Conservation (phyloP, 208 protist genomes). For the Wallacemonas sp. region DNA sequence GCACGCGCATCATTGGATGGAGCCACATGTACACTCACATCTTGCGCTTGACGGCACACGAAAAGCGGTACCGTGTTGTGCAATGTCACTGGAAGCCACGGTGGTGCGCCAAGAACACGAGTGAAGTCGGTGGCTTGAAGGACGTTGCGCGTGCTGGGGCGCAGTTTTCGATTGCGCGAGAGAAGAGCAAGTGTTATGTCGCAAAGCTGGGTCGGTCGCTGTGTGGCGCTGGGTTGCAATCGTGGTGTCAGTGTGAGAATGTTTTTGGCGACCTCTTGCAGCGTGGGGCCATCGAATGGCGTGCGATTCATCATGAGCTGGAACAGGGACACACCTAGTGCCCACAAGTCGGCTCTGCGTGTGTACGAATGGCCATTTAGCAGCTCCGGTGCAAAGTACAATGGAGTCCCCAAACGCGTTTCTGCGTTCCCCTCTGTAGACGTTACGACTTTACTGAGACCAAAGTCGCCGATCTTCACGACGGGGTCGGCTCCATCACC, state of each 20-base stretch:
- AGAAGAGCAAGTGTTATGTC: slow-evolving; percentile 71
- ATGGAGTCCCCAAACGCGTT: slow-evolving; percentile 55
- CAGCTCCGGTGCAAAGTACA: slow-evolving; percentile 68
- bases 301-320: slow-evolving; percentile 54
- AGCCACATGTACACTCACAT: slow-evolving; percentile 27
- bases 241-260: background rate
- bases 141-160: slow-evolving; percentile 43
- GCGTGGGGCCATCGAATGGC: slow-evolving; percentile 34
- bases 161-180: slow-evolving; percentile 39
- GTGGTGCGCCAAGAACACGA: slow-evolving; percentile 26
- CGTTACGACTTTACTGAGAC: slow-evolving; percentile 34
- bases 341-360: slow-evolving; percentile 76
- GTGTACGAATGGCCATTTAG: slow-evolving; percentile 55
- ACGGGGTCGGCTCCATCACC: slow-evolving; percentile 17
- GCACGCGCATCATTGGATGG: slow-evolving; percentile 24
- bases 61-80: slow-evolving; percentile 35
- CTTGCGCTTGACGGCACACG: slow-evolving; percentile 20
- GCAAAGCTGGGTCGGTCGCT: slow-evolving; percentile 27
- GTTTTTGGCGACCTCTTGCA: slow-evolving; percentile 26
- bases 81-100: slow-evolving; percentile 29
- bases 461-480: slow-evolving; percentile 83
- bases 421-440: slow-evolving; percentile 30
- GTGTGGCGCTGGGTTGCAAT: background rate
- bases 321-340: slow-evolving; percentile 70
- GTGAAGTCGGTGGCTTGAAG: slow-evolving; percentile 44